Evolutionary conservation across 495 filamentous ascomycete species (phyloP).

Genomic region (Aspergillus bertholletiae): DNA sequence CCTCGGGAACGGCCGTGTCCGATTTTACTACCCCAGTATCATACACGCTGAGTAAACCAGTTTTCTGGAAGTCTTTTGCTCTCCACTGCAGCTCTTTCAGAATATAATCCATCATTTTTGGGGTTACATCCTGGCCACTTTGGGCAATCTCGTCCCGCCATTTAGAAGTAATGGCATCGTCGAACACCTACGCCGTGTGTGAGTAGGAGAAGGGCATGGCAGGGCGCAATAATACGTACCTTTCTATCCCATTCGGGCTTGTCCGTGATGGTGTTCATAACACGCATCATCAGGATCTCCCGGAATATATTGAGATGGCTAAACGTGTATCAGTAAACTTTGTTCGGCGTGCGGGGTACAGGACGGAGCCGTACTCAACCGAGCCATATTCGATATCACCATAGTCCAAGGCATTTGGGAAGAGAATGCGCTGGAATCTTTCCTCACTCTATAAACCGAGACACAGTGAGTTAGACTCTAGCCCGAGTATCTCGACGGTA

Average conservation of each 20-base stretch:
- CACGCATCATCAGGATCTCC: constrained; percentile 34
- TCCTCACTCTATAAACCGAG: neutral
- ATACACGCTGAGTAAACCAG: constrained; percentile 27
- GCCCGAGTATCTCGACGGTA: no score
- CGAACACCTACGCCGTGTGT: constrained; percentile 30
- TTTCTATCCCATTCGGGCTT: constrained; percentile 43
- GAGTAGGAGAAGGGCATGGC: neutral
- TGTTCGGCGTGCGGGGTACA: neutral
- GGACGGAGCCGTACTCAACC: neutral
- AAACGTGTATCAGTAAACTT: neutral
- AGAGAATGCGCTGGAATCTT: neutral
- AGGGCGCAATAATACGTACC: no score
- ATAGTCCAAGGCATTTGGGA: constrained; percentile 6
- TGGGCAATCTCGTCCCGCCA: constrained; percentile 35
- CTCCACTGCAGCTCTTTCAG: constrained; percentile 50
- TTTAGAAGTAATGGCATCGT: constrained; percentile 36
- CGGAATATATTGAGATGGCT: constrained; percentile 21
- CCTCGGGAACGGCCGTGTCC: constrained; percentile 26
- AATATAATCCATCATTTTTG: constrained; percentile 49
- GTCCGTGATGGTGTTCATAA: constrained; percentile 39
- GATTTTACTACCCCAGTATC: constrained; percentile 35
- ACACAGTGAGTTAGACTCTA: neutral
- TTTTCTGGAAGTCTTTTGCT: constrained; percentile 22
- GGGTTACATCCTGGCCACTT: constrained; percentile 29
- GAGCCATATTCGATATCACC: constrained; percentile 1